phyloP scores from a whole-genome alignment of 768 basidiomycete species.

The Panellus pusillus region DNA sequence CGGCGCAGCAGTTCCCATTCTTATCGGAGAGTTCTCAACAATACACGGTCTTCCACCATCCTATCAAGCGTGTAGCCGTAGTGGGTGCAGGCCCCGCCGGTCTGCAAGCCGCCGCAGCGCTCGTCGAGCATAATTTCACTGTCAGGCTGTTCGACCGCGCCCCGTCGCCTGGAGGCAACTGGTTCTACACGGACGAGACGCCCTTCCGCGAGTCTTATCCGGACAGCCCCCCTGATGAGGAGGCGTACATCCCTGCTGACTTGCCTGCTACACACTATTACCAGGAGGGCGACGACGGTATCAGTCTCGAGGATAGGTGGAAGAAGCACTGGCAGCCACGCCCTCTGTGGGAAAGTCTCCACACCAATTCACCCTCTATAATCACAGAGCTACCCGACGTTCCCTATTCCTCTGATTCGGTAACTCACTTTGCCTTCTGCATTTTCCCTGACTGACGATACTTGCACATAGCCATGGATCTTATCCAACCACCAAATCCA shows the following conservation, averaged over 20 bases:
- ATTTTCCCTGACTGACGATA: no score
- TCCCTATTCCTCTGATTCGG: slow-evolving; percentile 21
- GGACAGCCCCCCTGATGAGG: slow-evolving; percentile 13
- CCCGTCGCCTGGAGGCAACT: slow-evolving; percentile 24
- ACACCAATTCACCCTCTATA: slow-evolving; percentile 22
- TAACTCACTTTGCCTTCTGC: background rate
- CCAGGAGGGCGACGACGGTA: slow-evolving; percentile 14
- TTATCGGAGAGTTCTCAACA: background rate
- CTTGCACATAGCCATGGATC: slow-evolving; percentile 19
- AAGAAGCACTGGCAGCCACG: slow-evolving; percentile 24
- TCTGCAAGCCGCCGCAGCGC: slow-evolving; percentile 17
- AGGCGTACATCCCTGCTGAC: slow-evolving; percentile 3
- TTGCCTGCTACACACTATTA: slow-evolving; percentile 17
- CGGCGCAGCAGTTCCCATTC: slow-evolving; percentile 15
- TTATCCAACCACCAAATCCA: slow-evolving; percentile 22
- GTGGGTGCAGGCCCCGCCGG: slow-evolving; percentile 21
- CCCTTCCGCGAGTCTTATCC: slow-evolving; percentile 23
- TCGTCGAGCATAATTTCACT: slow-evolving; percentile 19
- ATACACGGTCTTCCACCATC: slow-evolving; percentile 15
- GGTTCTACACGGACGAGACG: slow-evolving; percentile 26
- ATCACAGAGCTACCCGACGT: slow-evolving; percentile 26
- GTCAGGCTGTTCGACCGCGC: slow-evolving; percentile 23
- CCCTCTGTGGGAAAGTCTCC: slow-evolving; percentile 23
- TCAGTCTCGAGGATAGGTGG: slow-evolving; percentile 21
- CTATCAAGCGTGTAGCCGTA: slow-evolving; percentile 19